These are phyloP conservation scores for Polymyxa betae DNA, from an alignment of 208 protist genomes.

Conservation along the genomic window DNA sequence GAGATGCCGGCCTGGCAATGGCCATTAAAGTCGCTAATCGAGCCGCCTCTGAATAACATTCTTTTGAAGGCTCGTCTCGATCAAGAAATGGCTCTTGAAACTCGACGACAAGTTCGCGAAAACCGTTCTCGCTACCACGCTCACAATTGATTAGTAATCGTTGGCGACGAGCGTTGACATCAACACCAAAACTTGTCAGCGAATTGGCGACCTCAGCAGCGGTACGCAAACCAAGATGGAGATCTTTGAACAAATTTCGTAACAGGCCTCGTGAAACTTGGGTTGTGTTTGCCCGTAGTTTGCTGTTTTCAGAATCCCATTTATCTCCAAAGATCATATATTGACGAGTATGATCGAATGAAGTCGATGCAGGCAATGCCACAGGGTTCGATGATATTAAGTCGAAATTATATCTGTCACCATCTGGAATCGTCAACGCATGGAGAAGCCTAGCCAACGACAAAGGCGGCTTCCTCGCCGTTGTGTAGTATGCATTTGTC, in stretches of 20 bases:
- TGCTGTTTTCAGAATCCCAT: background rate
- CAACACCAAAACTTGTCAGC: background rate
- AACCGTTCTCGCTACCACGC: background rate
- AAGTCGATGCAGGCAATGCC: background rate
- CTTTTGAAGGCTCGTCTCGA: background rate
- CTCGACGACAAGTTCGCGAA: background rate
- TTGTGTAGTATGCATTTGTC: background rate
- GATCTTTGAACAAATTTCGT: background rate
- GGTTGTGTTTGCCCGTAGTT: background rate
- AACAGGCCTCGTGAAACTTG: background rate
- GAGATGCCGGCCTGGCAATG: too few species aligned
- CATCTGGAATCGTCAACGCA: conserved; percentile 16
- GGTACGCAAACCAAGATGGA: background rate
- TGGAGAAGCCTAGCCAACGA: background rate
- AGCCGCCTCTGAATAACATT: too few species aligned
- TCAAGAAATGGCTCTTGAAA: conserved; percentile 5
- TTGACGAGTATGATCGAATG: too few species aligned
- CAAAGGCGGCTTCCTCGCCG: background rate
- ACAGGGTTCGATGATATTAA: background rate
- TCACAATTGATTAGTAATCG: background rate
- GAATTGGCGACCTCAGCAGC: background rate
- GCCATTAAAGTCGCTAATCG: too few species aligned
- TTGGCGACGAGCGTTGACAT: background rate
- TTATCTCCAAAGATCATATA: background rate
- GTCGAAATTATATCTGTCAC: background rate